Conservation (phyloP, 208 protist genomes). For the Naegleria lovaniensis region DNA sequence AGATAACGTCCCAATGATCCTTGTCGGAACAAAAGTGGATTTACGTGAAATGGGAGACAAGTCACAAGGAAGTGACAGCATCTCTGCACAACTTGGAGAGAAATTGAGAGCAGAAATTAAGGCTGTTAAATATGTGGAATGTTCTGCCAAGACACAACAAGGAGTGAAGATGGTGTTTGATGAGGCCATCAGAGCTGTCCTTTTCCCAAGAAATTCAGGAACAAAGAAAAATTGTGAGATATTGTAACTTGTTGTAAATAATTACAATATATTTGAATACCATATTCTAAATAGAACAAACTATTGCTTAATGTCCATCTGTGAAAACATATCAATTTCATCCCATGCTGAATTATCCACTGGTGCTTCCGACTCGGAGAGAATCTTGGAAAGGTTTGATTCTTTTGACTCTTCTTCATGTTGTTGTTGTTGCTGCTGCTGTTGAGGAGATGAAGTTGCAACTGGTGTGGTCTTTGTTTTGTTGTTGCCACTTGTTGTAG, state of each 20-base stretch:
- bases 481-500: not conserved
- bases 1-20: conserved; percentile 36
- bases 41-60: conserved; percentile 2
- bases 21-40: conserved; percentile 11
- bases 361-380: not conserved
- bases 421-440: not conserved
- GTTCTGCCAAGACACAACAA: not conserved
- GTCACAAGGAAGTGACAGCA: conserved; percentile 34
- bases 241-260: not conserved
- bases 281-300: not conserved
- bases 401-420: not conserved
- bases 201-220: not conserved
- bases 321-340: not conserved
- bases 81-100: conserved; percentile 51
- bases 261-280: not conserved
- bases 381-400: not conserved
- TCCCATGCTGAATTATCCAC: not conserved
- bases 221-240: not conserved
- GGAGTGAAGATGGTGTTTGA: conserved; percentile 20
- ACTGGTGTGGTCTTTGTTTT: not conserved
- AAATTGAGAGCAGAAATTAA: conserved; percentile 59
- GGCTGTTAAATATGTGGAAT: conserved; percentile 71
- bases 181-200: conserved; percentile 15
- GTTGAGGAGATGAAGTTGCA: not conserved
- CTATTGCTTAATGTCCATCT: not conserved